Percentiles rank a stretch among this genome's conserved stretches.
phyloP scores from a whole-genome alignment of 2,329 filamentous ascomycete genomes.

The Trichoderma cornu-damae region DNA sequence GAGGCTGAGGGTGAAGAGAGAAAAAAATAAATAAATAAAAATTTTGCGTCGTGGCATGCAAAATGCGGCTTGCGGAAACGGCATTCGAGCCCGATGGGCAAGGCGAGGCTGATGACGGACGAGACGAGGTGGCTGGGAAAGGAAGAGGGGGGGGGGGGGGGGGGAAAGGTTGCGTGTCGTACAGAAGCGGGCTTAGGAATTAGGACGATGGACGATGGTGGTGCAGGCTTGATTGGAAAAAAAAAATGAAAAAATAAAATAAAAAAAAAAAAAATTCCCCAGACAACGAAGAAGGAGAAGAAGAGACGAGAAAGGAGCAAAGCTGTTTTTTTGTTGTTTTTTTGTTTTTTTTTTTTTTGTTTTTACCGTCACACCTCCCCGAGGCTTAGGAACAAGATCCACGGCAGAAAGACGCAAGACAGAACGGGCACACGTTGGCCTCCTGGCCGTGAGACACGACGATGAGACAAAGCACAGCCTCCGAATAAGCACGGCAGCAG shows the following conservation, averaged over 20 bases:
- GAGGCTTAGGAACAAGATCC: too few relatives aligned
- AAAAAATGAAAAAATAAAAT: too few relatives aligned
- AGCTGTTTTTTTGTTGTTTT: too few relatives aligned
- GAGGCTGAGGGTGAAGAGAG: neutral
- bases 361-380: neutral
- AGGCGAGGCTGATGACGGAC: neutral
- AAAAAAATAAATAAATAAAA: too few relatives aligned
- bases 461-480: constrained; percentile 9
- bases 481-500: neutral
- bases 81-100: constrained; percentile 1
- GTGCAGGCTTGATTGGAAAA: too few relatives aligned
- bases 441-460: neutral
- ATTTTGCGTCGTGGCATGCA: neutral
- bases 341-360: too few relatives aligned
- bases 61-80: neutral
- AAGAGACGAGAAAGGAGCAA: neutral
- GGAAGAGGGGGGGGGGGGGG: too few relatives aligned
- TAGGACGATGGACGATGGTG: neutral
- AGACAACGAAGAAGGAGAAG: neutral
- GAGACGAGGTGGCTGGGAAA: neutral
- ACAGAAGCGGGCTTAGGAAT: neutral
- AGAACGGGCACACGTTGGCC: neutral
- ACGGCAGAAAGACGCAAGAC: neutral
- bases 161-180: too few relatives aligned
- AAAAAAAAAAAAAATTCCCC: too few relatives aligned